Evolutionary conservation across 306 rosid species (phyloP).

Genomic region (Purshia tridentata): DNA sequence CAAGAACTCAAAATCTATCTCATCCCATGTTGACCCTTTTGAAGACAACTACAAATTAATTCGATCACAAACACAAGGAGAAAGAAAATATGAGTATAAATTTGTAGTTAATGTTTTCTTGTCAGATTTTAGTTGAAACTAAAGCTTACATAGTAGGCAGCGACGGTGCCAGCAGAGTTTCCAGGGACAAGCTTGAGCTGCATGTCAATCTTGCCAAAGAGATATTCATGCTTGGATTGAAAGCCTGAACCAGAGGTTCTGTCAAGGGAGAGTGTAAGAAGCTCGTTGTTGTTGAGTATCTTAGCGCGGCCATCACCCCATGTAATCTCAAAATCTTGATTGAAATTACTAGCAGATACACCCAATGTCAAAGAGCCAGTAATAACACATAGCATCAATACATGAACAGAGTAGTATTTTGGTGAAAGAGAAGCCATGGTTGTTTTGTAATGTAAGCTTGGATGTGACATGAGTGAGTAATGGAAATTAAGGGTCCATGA

Average conservation of each 20-base stretch:
- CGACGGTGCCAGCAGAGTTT: conserved; percentile 80
- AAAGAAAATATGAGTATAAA: background rate
- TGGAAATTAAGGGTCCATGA: background rate
- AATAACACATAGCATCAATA: conserved; percentile 15
- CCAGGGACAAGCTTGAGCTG: conserved; percentile 79
- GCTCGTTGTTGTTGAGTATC: conserved; percentile 53
- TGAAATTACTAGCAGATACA: conserved; percentile 38
- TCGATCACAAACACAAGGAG: background rate
- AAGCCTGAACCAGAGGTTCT: conserved; percentile 71
- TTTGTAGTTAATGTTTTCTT: too few relatives aligned
- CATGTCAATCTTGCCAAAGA: conserved; percentile 66
- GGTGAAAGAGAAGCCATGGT: conserved; percentile 31
- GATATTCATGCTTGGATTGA: conserved; percentile 56
- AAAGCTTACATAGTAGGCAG: conserved; percentile 61
- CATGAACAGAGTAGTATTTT: background rate
- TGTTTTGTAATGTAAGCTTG: background rate
- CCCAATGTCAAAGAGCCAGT: conserved; percentile 25
- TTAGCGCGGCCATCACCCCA: conserved; percentile 77
- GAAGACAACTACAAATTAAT: conserved; percentile 54
- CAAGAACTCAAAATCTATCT: conserved; percentile 70
- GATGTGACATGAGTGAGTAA: background rate
- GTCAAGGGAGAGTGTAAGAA: conserved; percentile 56
- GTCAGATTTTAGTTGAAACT: too few relatives aligned
- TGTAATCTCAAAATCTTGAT: conserved; percentile 51
- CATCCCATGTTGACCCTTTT: conserved; percentile 67